Conservation (phyloP, 805 yeast genomes). For the Metschnikowia lachancei region DNA sequence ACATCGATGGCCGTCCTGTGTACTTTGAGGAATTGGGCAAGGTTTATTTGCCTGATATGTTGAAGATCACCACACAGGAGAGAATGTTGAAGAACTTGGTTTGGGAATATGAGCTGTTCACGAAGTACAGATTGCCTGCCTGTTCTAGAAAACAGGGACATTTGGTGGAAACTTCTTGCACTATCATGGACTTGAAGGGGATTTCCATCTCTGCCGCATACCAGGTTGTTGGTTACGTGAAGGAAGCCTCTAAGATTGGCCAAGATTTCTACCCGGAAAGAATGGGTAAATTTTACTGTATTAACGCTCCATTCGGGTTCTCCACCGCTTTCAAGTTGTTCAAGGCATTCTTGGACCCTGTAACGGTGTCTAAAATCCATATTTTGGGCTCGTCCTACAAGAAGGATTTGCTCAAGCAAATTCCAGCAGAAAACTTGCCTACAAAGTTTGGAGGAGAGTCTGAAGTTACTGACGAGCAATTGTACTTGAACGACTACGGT, state of each 20-base stretch:
- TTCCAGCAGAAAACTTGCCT: slow-evolving; percentile 92
- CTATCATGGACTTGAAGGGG: slow-evolving; percentile 92
- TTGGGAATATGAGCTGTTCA: slow-evolving; percentile 96
- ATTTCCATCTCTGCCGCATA: slow-evolving; percentile 81
- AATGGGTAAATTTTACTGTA: slow-evolving; percentile 95
- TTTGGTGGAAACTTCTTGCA: slow-evolving; percentile 92
- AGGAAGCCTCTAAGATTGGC: slow-evolving; percentile 90
- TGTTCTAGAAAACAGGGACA: slow-evolving; percentile 79
- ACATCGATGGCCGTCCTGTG: slow-evolving; percentile 94
- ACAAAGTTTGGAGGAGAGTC: slow-evolving; percentile 85
- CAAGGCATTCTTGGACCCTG: slow-evolving; percentile 95
- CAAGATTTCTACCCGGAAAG: slow-evolving; percentile 98
- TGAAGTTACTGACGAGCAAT: slow-evolving; percentile 68
- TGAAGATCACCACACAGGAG: slow-evolving; percentile 90
- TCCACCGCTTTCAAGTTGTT: slow-evolving; percentile 88
- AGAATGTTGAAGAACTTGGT: slow-evolving; percentile 94
- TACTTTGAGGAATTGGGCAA: slow-evolving; percentile 92
- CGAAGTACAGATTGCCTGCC: slow-evolving; percentile 83
- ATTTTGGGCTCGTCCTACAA: slow-evolving; percentile 78
- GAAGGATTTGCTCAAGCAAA: slow-evolving; percentile 82
- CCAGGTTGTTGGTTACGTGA: slow-evolving; percentile 82
- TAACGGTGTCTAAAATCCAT: slow-evolving; percentile 91
- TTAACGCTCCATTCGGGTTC: slow-evolving; percentile 97
- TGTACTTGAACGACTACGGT: slow-evolving; percentile 85
- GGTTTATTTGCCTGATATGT: slow-evolving; percentile 86